Conservation (phyloP, 257 asterid species). For the Marsdenia floribunda region DNA sequence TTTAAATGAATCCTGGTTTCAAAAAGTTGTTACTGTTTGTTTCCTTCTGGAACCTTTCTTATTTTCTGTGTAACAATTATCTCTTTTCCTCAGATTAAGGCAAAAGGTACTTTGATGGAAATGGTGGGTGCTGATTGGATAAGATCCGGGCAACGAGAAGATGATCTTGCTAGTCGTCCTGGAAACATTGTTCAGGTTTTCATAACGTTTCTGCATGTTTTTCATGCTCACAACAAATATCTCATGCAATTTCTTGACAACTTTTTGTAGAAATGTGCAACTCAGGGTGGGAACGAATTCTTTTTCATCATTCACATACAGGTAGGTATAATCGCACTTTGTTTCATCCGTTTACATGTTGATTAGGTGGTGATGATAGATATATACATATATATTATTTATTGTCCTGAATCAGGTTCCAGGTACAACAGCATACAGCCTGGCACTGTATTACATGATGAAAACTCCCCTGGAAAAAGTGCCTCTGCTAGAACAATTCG, state of each 20-base stretch:
- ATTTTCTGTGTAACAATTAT: constrained; percentile 5
- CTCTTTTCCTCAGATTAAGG: constrained; percentile 45
- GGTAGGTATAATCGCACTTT: constrained; percentile 6
- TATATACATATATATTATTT: no score
- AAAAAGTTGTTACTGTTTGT: background rate
- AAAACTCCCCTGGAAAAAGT: constrained; percentile 56
- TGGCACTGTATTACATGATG: constrained; percentile 70
- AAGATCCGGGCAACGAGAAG: constrained; percentile 67
- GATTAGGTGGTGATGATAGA: background rate
- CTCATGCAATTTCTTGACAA: constrained; percentile 16
- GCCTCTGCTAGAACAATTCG: constrained; percentile 65
- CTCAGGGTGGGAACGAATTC: constrained; percentile 4
- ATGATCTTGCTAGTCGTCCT: constrained; percentile 58
- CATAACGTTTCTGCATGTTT: background rate
- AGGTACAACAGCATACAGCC: constrained; percentile 47
- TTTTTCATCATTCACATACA: constrained; percentile 16
- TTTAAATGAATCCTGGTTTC: background rate
- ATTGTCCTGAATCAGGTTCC: constrained; percentile 46
- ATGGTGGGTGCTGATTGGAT: constrained; percentile 87
- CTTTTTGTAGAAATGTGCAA: constrained; percentile 46
- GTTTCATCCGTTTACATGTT: background rate
- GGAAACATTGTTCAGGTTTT: constrained; percentile 78
- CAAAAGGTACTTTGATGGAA: constrained; percentile 61
- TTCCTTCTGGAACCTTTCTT: background rate
- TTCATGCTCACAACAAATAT: background rate